Evolutionary conservation across 192 early-diverging fungal species (phyloP).

Genomic region (Spizellomyces sp.): DNA sequence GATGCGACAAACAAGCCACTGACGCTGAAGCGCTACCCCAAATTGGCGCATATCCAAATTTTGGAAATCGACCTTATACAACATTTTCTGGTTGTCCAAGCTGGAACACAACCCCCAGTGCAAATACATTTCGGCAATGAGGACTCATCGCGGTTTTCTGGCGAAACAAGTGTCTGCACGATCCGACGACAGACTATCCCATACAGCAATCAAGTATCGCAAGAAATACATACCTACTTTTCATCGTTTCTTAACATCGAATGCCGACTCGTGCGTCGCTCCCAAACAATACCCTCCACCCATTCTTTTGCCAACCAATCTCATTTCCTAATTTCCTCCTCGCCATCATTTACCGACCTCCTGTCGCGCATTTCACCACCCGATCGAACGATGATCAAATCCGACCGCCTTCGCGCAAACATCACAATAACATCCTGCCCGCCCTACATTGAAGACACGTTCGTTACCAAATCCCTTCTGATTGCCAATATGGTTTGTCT

Average conservation of each 20-base stretch:
- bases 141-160: background rate
- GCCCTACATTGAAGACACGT: constrained; percentile 72
- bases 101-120: background rate
- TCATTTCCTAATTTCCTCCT: constrained; percentile 69
- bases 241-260: constrained; percentile 47
- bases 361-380: constrained; percentile 53
- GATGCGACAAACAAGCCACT: constrained; percentile 52
- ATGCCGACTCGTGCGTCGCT: constrained; percentile 44
- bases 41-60: constrained; percentile 29
- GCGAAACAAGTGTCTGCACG: background rate
- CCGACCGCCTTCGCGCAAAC: constrained; percentile 65
- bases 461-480: constrained; percentile 45
- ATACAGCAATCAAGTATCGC: background rate
- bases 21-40: constrained; percentile 63
- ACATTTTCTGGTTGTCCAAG: background rate
- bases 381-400: background rate
- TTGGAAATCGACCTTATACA: constrained; percentile 16
- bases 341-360: constrained; percentile 58
- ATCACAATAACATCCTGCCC: constrained; percentile 54
- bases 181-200: background rate
- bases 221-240: background rate
- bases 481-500: constrained; percentile 19
- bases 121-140: background rate
- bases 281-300: background rate
- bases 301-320: constrained; percentile 68